A percentile compares a stretch with the other conserved stretches of the same genome.
These are phyloP conservation scores for Pulicaria dysenterica DNA, from an alignment of 129 eudicot species.

Conservation along the genomic window DNA sequence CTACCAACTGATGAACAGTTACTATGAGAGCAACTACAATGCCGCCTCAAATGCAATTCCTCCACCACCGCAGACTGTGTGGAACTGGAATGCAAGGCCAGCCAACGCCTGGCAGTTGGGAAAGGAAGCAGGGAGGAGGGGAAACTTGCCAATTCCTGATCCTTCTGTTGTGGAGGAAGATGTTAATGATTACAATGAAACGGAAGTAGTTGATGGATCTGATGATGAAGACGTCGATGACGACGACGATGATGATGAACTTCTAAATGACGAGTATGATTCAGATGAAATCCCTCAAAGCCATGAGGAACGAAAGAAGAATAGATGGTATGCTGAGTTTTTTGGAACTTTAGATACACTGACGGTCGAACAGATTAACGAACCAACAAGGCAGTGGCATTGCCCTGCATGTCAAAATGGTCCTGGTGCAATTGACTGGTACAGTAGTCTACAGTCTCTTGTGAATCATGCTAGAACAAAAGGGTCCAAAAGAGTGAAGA, in stretches of 20 bases:
- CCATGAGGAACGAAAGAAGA: constrained; percentile 62
- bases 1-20: constrained; percentile 27
- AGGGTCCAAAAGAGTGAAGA: constrained; percentile 67
- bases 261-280: constrained; percentile 57
- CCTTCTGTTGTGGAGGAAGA: constrained; percentile 29
- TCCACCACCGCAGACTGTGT: constrained; percentile 60
- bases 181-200: constrained; percentile 10
- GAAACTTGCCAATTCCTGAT: neutral
- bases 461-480: constrained; percentile 74
- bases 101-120: constrained; percentile 18
- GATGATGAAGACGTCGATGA: constrained; percentile 34
- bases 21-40: constrained; percentile 18
- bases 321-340: constrained; percentile 45
- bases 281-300: constrained; percentile 63
- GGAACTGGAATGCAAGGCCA: constrained; percentile 50
- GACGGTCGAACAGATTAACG: constrained; percentile 57
- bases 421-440: constrained; percentile 92
- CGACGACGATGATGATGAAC: constrained; percentile 22
- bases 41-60: constrained; percentile 33
- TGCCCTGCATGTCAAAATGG: constrained; percentile 88
- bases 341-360: constrained; percentile 51
- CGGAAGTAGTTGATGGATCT: constrained; percentile 48
- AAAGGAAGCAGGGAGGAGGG: constrained; percentile 22
- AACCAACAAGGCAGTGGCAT: constrained; percentile 74
- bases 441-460: constrained; percentile 64